phyloP scores from a whole-genome alignment of 2,329 filamentous ascomycete genomes.

The Fusarium oxysporum region DNA sequence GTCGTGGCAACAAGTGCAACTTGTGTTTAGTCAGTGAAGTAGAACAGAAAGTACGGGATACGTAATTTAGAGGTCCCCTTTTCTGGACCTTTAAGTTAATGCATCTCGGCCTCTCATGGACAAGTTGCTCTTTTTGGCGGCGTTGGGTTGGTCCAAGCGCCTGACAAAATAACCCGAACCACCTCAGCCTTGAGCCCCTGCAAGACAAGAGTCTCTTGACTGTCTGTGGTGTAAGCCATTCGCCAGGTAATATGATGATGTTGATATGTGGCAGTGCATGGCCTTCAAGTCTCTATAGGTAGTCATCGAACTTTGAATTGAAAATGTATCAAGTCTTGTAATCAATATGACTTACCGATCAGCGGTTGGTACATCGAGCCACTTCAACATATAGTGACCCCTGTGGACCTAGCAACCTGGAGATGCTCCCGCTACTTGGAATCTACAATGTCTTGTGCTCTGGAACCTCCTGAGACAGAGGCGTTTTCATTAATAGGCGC shows the following conservation, averaged over 20 bases:
- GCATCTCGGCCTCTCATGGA: slow-evolving; percentile 43
- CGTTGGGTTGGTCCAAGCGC: slow-evolving; percentile 45
- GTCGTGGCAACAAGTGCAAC: slow-evolving; percentile 37
- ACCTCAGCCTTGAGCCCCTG: slow-evolving; percentile 14
- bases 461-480: slow-evolving; percentile 18
- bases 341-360: not conserved
- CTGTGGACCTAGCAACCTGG: not conserved
- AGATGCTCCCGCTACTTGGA: not conserved
- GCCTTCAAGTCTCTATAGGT: not conserved
- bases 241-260: not conserved
- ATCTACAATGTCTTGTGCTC: not conserved
- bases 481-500: slow-evolving; percentile 6
- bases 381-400: not conserved
- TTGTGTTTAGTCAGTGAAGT: slow-evolving; percentile 36
- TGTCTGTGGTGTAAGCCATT: not conserved
- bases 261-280: not conserved
- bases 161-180: slow-evolving; percentile 45
- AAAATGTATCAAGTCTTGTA: not conserved
- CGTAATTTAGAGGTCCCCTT: slow-evolving; percentile 46
- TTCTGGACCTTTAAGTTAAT: slow-evolving; percentile 44
- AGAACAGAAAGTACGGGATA: slow-evolving; percentile 12
- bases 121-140: slow-evolving; percentile 45
- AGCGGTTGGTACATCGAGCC: not conserved
- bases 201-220: not conserved
- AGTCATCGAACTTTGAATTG: not conserved